Evolutionary conservation across 177 flowering plant species (phyloP), one percentile per base, ranked within the genome.

Genomic region (Vitis hybrid): DNA sequence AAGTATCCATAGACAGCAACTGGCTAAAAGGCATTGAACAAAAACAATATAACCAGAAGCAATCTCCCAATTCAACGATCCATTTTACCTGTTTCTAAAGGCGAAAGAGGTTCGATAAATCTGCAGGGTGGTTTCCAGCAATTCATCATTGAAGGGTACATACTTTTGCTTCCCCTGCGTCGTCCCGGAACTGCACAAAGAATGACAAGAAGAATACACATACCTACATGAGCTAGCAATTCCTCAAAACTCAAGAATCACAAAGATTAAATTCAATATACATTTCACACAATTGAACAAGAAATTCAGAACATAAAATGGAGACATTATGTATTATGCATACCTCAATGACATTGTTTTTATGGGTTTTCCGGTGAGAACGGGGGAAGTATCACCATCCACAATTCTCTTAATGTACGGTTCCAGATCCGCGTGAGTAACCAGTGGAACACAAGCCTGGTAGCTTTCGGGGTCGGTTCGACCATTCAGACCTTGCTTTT

Each of bases 131-230:
- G 75, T 63, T 2, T 82, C 84, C 73, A 87, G 63, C 74, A 93
- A 73, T 58, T 84, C 92, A 10, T 89, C 97, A 64, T 87, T 96
- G 82, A 87, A 94, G 1, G 98, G 98, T 4, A 94, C 76, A 69
- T 74, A 89, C 78, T 94, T 94, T 26, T 87, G 92, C 87, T 78
- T 90, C 23, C 99, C 98, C 67, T 89, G 88, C 62, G 93, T 89
- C 2, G 98, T 93, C 1, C 98, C 98, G 71, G 97, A 91, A 71
- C 99, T 94, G 87, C 86, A 84, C 7, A 40, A 40, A 40, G 45
- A 40, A 40, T 40, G 45, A 7, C 5, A 40, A 40, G 45, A 40
- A 64, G 21, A 73, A 76, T 66, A 15, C n/a, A 17, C 54, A 2
- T 17, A 34, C 21, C 18, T 12, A 17, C 10, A 1, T 11, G 19